Evolutionary conservation across 1,139 yeast species (phyloP).

Genomic region (Hemisphaericaspora xylofermentans): DNA sequence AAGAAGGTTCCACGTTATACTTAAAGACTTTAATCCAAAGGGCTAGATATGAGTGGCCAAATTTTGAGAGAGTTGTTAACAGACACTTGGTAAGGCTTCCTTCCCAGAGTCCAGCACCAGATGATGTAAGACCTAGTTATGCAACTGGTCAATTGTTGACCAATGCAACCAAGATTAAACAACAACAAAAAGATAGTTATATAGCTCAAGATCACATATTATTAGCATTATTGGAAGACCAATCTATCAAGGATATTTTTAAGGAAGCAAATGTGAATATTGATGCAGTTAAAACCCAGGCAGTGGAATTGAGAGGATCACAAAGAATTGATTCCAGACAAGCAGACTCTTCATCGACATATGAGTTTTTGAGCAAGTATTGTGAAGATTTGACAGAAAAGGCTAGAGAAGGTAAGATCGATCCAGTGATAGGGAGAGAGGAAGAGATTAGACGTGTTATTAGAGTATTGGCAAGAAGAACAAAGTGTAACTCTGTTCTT

Average conservation of each 20-base stretch:
- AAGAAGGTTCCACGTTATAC: constrained; percentile 68
- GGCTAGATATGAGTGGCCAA: constrained; percentile 85
- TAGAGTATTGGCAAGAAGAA: constrained; percentile 90
- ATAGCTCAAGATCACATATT: constrained; percentile 94
- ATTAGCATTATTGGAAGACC: constrained; percentile 80
- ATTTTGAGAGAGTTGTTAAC: constrained; percentile 77
- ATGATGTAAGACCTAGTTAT: constrained; percentile 66
- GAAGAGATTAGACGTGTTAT: constrained; percentile 96
- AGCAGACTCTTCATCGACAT: constrained; percentile 85
- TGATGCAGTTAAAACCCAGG: constrained; percentile 75
- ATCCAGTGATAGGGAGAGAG: constrained; percentile 98
- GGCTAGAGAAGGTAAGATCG: constrained; percentile 92
- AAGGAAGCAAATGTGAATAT: constrained; percentile 69
- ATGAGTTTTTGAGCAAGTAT: constrained; percentile 83
- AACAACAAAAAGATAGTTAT: constrained; percentile 85
- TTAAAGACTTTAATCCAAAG: constrained; percentile 83
- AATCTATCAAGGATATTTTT: constrained; percentile 66
- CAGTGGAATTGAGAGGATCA: constrained; percentile 83
- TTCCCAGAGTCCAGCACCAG: constrained; percentile 84
- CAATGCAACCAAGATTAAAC: constrained; percentile 70
- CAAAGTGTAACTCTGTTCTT: constrained; percentile 92
- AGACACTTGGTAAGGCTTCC: constrained; percentile 81
- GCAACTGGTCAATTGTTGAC: constrained; percentile 69
- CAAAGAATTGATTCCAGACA: constrained; percentile 90
- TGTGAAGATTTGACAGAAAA: constrained; percentile 91